Evolutionary conservation across 768 basidiomycete genomes (phyloP), one percentile per base, ranked within the genome.

Genomic region (Rhodotorula kratochvilovae): DNA sequence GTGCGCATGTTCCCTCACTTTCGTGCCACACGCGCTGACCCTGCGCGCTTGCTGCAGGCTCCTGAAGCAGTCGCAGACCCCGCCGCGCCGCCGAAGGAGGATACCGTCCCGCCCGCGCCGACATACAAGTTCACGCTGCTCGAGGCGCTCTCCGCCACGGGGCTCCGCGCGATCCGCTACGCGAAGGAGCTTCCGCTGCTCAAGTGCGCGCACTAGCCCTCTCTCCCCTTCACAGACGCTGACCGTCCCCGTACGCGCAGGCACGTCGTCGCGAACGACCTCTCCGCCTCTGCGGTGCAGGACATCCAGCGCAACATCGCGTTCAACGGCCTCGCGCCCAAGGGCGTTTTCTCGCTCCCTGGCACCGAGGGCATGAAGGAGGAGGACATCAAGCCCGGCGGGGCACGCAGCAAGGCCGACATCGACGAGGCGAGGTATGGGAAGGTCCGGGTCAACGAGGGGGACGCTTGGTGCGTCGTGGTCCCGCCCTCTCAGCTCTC

Each of bases 101-200:
- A n/a, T 12, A 27, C 17, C 3, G 29, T n/a, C 36, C 39, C 33
- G 53, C n/a, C 15, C 11, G 3, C 35, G 46, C 46, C 21, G 57
- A 56, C 23, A 0, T 84, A 87, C 74, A 88, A 86, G 75, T 86
- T 93, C 75, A 87, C 88, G 27, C 84, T 96, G 27, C 84, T 99
- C 17, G 96, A 99, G 81, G 92, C 94, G 0, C 86, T 99, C 43
- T 94, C 94, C 27, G 96, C 96, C 0, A 98, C 95, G 0, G 96
- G 96, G 42, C 84, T 99, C 36, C 88, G 96, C 13, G 89, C 94
- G 2, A 96, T 99, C 64, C 90, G 96, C 46, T 99, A 98, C 80
- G 95, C 94, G 0, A 92, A 96, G 77, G 96, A 99, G 81, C 92
- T 99, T 16, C 92, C 94, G 2, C 85, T 89, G 54, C 85, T 92